These are phyloP conservation scores for Hanseniaspora clermontiae DNA, from an alignment of 805 yeast genomes.

Conservation along the genomic window DNA sequence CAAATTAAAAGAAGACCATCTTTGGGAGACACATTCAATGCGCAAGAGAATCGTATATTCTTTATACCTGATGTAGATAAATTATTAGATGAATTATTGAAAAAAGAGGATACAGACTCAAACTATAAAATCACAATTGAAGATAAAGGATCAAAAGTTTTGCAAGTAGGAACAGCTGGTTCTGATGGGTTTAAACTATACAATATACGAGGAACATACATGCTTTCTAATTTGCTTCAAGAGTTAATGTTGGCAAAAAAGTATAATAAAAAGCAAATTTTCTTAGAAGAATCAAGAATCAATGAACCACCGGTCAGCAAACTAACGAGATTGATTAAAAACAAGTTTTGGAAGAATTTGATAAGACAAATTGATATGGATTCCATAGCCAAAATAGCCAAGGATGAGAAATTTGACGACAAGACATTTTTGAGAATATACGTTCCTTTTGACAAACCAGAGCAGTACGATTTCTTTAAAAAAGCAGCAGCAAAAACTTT, in stretches of 20 bases:
- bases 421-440: constrained; percentile 63
- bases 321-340: constrained; percentile 56
- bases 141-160: constrained; percentile 73
- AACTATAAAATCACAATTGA: constrained; percentile 78
- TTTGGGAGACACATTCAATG: constrained; percentile 35
- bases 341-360: constrained; percentile 68
- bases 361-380: constrained; percentile 57
- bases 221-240: constrained; percentile 74
- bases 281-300: constrained; percentile 69
- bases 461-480: constrained; percentile 58
- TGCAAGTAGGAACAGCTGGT: constrained; percentile 67
- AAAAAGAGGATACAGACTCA: constrained; percentile 72
- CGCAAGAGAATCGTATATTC: constrained; percentile 34
- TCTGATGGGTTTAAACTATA: constrained; percentile 66
- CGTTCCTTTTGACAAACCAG: constrained; percentile 54
- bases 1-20: constrained; percentile 39
- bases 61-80: constrained; percentile 63
- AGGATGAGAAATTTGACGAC: constrained; percentile 59
- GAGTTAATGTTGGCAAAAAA: constrained; percentile 78
- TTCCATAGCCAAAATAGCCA: constrained; percentile 56
- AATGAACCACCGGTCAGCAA: constrained; percentile 80
- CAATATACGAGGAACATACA: constrained; percentile 76
- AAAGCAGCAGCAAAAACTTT: constrained; percentile 44
- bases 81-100: constrained; percentile 55
- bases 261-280: constrained; percentile 63